Percentiles rank a stretch among this genome's conserved stretches.
Evolutionary conservation across 1,139 yeast genomes (phyloP).

Genomic region (Yamadazyma buinensis): DNA sequence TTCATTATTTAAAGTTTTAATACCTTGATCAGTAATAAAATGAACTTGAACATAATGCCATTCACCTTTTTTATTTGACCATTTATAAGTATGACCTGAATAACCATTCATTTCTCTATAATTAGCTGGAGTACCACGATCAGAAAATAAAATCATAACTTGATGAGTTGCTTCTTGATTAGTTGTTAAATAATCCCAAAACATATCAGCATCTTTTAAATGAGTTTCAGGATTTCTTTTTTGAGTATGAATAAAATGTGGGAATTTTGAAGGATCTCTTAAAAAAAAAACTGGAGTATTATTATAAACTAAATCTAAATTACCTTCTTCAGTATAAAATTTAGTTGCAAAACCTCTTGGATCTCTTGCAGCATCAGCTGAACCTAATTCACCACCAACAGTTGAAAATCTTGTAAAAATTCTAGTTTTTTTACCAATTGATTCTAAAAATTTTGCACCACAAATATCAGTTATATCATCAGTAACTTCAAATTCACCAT

Average conservation of each 20-base stretch:
- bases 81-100: conserved; percentile 70
- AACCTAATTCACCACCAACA: conserved; percentile 84
- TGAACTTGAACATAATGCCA: conserved; percentile 68
- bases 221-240: conserved; percentile 80
- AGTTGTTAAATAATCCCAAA: conserved; percentile 63
- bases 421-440: conserved; percentile 73
- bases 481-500: conserved; percentile 75
- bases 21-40: conserved; percentile 57
- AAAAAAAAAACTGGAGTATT: conserved; percentile 87
- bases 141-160: conserved; percentile 58
- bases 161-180: conserved; percentile 67
- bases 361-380: conserved; percentile 85
- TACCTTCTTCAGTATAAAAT: conserved; percentile 85
- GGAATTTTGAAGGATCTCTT: conserved; percentile 85
- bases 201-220: conserved; percentile 71
- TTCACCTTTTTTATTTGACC: conserved; percentile 63
- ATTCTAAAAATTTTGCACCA: conserved; percentile 65
- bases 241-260: conserved; percentile 83
- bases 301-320: conserved; percentile 84
- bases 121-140: conserved; percentile 66
- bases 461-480: conserved; percentile 77
- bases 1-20: conserved; percentile 50
- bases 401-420: conserved; percentile 79
- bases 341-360: conserved; percentile 86
- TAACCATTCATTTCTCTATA: conserved; percentile 68